Evolutionary conservation across 129 eudicot species (phyloP), one percentile per base, ranked within the genome.

Genomic region (Silybum marianum): DNA sequence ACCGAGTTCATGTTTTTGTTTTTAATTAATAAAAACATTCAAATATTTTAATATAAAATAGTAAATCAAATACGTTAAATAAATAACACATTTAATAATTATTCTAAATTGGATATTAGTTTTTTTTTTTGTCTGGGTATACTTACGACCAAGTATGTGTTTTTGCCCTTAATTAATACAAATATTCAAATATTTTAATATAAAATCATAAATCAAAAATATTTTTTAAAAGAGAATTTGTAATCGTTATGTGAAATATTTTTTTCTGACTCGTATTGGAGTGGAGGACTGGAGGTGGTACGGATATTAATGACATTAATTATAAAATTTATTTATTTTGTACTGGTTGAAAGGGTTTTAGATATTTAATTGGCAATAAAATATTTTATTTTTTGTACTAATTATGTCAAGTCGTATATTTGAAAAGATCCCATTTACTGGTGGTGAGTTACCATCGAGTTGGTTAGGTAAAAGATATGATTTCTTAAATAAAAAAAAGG

Each of bases 321-420:
- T 16, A 75, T 44, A 34, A 34, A 60, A 76, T 32, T 9, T 42
- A 58, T 58, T 16, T 76, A 77, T 23, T 32, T 63, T 77, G 38
- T 32, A 32, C 36, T 32, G 36, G 36, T 32, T 32, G 36, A 32
- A 32, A 32, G 36, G 36, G 36, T 48, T 48, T 3, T 2, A 13
- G 60, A 48, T 16, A 13, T 48, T 48, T 48, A 16, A 48, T 48
- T 13, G 60, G 60, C n/a, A 51, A n/a, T 58, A 58, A 18, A 58
- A 18, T 18, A n/a, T 4, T 58, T 58, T 44, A 11, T 0, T 44
- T 44, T 11, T 44, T 11, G 54, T 44, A 44, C 54, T 44, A 44
- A 44, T 44, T 44, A 44, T 44, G 54, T 44, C 54, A 44, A 11
- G 4, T 44, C 51, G 54, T 44, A 44, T 44, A 11, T 54, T 7